Base-by-base conservation (phyloP, 2,329 filamentous ascomycete genomes). In the Aspergillus sp. region DNA sequence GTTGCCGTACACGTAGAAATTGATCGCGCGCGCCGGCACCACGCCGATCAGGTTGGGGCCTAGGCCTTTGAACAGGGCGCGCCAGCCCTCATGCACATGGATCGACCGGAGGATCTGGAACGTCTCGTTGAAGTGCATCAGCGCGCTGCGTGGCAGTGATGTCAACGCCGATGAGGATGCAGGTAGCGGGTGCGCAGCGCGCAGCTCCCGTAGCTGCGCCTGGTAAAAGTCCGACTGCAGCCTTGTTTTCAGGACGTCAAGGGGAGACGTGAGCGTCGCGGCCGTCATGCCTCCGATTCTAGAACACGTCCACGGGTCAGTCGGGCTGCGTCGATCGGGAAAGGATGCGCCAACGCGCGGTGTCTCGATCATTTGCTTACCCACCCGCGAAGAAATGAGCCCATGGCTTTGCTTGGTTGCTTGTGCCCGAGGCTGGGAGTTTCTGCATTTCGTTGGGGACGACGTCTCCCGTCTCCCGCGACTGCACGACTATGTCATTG, bases 191-290 rank as follows among this genome's bases (percentile, higher is more conserved):
- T 80, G 77, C 38, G 84, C 81, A n/a, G 82, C 76, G 46, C 88
- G 83, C 8, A 83, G 81, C 14, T 86, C 83, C 52, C 57, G 56
- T 43, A 96, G 81, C 72, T 96, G 89, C 8, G 85, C 80, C 70
- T 96, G 90, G 79, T 96, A 96, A 70, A 95, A 95, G 67, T 95
- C 92, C 65, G 90, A 95, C 71, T 97, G 93, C 3, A 97, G 79
- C 33, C 93, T 85, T 10, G 93, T 97, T 72, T 95, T 95, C 47
- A 97, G 82, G 30, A 96, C 92, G 67, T 96, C 93, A 54, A 97
- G 87, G 19, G 93, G 93, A 8, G 90, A 91, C 1, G 93, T 96
- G n/a, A 96, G 75, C n/a, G 89, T 86, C 20, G 93, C 89, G 10
- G 93, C 87, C 16, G 90, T 91, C 86, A 96, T 95, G 61, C 92